Conservation (phyloP, 805 yeast genomes). For the Saturnispora sanitii region DNA sequence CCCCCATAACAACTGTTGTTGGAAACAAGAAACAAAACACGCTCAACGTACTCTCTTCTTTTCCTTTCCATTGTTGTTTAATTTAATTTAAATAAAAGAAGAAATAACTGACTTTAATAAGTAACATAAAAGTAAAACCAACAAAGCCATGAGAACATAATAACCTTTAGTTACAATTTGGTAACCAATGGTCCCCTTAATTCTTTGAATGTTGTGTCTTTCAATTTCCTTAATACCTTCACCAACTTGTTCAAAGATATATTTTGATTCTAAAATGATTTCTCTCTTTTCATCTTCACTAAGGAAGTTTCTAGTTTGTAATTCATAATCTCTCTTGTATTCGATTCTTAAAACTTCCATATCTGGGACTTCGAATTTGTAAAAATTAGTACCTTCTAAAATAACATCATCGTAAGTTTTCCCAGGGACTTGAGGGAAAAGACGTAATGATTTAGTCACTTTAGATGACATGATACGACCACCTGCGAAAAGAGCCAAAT, state of each 20-base stretch:
- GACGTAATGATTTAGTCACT: constrained; percentile 53
- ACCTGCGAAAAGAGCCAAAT: constrained; percentile 80
- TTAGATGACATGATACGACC: constrained; percentile 65
- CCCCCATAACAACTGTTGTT: not conserved
- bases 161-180: constrained; percentile 44
- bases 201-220: constrained; percentile 47
- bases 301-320: constrained; percentile 60
- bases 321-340: constrained; percentile 70
- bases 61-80: too few species aligned
- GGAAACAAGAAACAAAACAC: not conserved
- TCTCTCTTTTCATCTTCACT: constrained; percentile 63
- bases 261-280: constrained; percentile 56
- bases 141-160: constrained; percentile 30
- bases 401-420: constrained; percentile 54
- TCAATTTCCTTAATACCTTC: constrained; percentile 59
- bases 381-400: constrained; percentile 57
- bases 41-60: too few species aligned
- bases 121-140: constrained; percentile 27
- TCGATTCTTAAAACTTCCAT: constrained; percentile 52
- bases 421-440: constrained; percentile 68
- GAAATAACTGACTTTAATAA: constrained; percentile 13
- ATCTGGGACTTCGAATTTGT: constrained; percentile 54
- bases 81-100: not conserved
- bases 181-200: constrained; percentile 46
- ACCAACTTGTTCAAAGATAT: constrained; percentile 54